These are phyloP conservation scores for Scenedesmus sp. DNA, from an alignment of 163 green algal species.

Conservation along the genomic window DNA sequence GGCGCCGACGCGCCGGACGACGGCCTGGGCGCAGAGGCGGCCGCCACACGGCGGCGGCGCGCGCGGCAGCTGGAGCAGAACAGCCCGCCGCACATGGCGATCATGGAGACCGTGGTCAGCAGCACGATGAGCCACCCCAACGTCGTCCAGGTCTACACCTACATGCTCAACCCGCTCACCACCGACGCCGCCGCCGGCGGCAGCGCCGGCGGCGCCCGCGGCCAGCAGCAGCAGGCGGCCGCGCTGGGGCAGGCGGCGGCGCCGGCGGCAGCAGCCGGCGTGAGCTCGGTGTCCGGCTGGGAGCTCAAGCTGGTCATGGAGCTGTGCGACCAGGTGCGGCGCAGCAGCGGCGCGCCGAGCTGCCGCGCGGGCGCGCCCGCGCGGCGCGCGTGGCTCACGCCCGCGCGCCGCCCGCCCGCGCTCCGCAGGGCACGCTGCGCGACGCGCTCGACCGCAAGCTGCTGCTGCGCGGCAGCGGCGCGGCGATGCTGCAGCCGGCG, in stretches of 20 bases:
- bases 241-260: too few species aligned
- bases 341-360: too few species aligned
- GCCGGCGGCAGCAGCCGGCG: too few species aligned
- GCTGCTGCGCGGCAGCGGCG: background rate
- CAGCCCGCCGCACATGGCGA: constrained; percentile 48
- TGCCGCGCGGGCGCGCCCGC: too few species aligned
- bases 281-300: constrained; percentile 27
- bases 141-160: constrained; percentile 41
- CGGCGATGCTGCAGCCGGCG: background rate
- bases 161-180: constrained; percentile 34
- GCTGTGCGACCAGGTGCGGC: constrained; percentile 30
- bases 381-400: too few species aligned
- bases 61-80: background rate
- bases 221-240: background rate
- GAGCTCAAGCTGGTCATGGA: constrained; percentile 42
- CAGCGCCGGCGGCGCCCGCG: background rate
- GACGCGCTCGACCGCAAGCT: constrained; percentile 9
- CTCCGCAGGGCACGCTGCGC: constrained; percentile 21
- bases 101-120: constrained; percentile 54
- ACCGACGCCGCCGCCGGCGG: background rate
- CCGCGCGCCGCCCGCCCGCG: background rate
- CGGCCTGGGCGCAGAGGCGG: background rate
- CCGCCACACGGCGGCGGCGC: background rate
- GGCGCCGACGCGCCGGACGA: too few species aligned
- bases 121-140: constrained; percentile 50